These are phyloP conservation scores for Allium fistulosum DNA, from an alignment of 106 monocot genomes.

Conservation along the genomic window DNA sequence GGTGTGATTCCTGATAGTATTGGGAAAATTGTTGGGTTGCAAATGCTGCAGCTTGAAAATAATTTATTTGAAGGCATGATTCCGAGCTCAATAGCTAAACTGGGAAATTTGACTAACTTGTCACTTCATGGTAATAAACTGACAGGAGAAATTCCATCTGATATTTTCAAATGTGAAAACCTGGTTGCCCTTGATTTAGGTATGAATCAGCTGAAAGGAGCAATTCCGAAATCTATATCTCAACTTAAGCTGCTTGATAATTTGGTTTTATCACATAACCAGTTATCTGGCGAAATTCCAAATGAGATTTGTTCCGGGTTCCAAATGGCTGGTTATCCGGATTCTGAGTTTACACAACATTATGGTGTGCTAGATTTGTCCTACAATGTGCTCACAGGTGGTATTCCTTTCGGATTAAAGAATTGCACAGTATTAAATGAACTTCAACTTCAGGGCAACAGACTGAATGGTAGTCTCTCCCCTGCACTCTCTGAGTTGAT, in stretches of 20 bases:
- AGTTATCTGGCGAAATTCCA: constrained; percentile 62
- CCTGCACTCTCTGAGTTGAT: constrained; percentile 38
- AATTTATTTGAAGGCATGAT: constrained; percentile 69
- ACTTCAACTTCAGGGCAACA: constrained; percentile 63
- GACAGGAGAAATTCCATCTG: constrained; percentile 59
- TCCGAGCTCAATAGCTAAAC: constrained; percentile 65
- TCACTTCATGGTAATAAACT: constrained; percentile 79
- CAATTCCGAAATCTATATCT: constrained; percentile 66
- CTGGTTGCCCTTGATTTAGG: constrained; percentile 71
- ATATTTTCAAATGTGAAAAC: constrained; percentile 64
- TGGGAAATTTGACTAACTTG: constrained; percentile 73
- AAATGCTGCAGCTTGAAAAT: constrained; percentile 58
- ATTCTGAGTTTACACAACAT: constrained; percentile 83
- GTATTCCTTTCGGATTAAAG: constrained; percentile 47
- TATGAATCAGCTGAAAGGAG: constrained; percentile 46
- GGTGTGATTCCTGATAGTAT: constrained; percentile 54
- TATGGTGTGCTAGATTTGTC: constrained; percentile 86
- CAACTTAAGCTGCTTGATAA: constrained; percentile 59
- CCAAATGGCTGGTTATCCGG: constrained; percentile 41
- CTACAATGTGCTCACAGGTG: constrained; percentile 51
- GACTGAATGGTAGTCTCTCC: constrained; percentile 69
- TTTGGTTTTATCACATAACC: constrained; percentile 71
- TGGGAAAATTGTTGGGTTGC: constrained; percentile 28
- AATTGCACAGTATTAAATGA: constrained; percentile 53
- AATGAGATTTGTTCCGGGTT: constrained; percentile 64